Conservation (phyloP, 2,329 filamentous ascomycete genomes). For the Penicillium sp. region DNA sequence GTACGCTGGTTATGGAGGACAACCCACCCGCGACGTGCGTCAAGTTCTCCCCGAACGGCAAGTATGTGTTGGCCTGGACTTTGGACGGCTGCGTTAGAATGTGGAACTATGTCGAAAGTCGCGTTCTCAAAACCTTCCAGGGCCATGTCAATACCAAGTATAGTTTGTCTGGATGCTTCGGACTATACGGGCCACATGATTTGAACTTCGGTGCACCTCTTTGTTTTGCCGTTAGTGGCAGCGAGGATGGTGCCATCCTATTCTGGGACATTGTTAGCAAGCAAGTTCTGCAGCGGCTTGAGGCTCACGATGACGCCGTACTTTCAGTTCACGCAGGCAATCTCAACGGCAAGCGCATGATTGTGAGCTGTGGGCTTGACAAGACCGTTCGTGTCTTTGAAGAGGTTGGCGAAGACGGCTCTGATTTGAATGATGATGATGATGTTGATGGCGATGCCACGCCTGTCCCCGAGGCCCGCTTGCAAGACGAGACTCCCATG, state of each 20-base stretch:
- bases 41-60: conserved; percentile 90
- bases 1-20: conserved; percentile 94
- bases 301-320: conserved; percentile 60
- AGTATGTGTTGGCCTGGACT: conserved; percentile 87
- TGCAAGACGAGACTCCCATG: conserved; percentile 1
- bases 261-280: conserved; percentile 92
- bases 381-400: conserved; percentile 64
- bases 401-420: conserved; percentile 33
- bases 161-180: conserved; percentile 83
- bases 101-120: conserved; percentile 92
- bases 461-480: background rate
- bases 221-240: conserved; percentile 74
- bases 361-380: conserved; percentile 66
- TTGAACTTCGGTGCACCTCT: conserved; percentile 33
- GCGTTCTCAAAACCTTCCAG: conserved; percentile 95
- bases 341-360: conserved; percentile 47
- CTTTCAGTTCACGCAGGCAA: conserved; percentile 62
- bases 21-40: conserved; percentile 88
- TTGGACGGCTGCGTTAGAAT: conserved; percentile 86
- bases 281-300: conserved; percentile 69
- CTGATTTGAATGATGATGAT: too few species aligned
- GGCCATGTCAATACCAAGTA: conserved; percentile 84
- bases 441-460: background rate
- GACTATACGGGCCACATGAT: conserved; percentile 56
- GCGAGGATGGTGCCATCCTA: conserved; percentile 81